These are phyloP conservation scores for Phytopythium oedochilum DNA, from an alignment of 352 stramenopile genomes.

Conservation along the genomic window DNA sequence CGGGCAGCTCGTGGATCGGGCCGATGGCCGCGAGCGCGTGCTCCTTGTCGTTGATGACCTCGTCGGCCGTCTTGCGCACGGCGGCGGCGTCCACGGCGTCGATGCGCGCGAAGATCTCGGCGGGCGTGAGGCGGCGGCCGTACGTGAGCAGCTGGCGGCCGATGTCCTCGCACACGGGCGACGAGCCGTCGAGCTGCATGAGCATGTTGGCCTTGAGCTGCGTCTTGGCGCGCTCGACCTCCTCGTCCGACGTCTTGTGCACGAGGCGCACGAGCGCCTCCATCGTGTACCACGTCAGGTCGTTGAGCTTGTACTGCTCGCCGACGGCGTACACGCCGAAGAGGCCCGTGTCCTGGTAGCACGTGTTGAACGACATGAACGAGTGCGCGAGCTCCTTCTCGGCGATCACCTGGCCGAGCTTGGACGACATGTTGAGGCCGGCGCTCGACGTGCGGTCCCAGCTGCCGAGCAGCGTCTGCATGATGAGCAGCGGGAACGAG, in stretches of 20 bases:
- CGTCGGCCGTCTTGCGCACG: constrained; percentile 84
- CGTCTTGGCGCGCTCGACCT: constrained; percentile 97
- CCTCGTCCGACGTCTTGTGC: constrained; percentile 95
- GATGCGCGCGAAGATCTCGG: constrained; percentile 99
- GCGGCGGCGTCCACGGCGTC: constrained; percentile 96
- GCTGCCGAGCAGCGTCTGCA: constrained; percentile 93
- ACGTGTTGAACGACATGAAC: constrained; percentile 99
- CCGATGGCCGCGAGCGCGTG: constrained; percentile 97
- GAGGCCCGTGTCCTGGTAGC: constrained; percentile 99
- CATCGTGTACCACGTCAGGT: constrained; percentile 94
- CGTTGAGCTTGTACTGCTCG: constrained; percentile 94
- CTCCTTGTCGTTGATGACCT: constrained; percentile 98
- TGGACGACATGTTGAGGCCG: constrained; percentile 94
- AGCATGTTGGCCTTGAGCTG: constrained; percentile 99
- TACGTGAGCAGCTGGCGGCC: constrained; percentile 98
- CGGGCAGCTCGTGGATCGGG: constrained; percentile 97
- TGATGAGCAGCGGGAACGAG: constrained; percentile 98
- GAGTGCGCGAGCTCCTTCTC: constrained; percentile 96
- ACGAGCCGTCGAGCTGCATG: constrained; percentile 98
- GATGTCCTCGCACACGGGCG: constrained; percentile 99
- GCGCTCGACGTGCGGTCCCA: constrained; percentile 91
- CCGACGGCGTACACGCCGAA: constrained; percentile 98
- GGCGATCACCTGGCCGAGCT: constrained; percentile 96
- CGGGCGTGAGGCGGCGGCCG: constrained; percentile 95
- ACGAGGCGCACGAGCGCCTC: constrained; percentile 94